Percentiles rank a stretch among this genome's conserved stretches.
These are phyloP conservation scores for Hypoxylon fuscum DNA, from an alignment of 495 filamentous ascomycete species.

Conservation along the genomic window DNA sequence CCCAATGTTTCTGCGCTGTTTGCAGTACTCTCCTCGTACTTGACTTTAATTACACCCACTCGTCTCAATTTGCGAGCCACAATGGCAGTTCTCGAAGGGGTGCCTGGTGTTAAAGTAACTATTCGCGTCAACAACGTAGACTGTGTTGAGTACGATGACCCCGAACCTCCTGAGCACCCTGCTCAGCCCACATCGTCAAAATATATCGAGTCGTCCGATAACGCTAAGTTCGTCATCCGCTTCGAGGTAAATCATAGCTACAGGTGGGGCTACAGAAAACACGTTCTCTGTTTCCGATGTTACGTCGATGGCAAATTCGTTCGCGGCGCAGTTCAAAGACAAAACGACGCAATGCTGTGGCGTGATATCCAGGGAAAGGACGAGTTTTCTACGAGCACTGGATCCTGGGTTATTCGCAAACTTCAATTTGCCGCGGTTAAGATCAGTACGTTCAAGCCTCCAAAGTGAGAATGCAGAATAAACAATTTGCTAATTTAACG, in stretches of 20 bases:
- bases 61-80: too few species aligned
- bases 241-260: slow-evolving; percentile 4
- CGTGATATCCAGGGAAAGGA: background rate
- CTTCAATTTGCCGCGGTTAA: slow-evolving; percentile 22
- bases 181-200: slow-evolving; percentile 17
- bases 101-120: slow-evolving; percentile 38
- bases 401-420: slow-evolving; percentile 3
- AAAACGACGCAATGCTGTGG: background rate
- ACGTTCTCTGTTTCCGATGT: background rate
- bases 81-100: slow-evolving; percentile 44
- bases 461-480: too few species aligned
- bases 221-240: slow-evolving; percentile 38
- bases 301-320: slow-evolving; percentile 10
- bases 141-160: slow-evolving; percentile 41
- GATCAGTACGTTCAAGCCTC: slow-evolving; percentile 26
- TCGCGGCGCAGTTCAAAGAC: background rate
- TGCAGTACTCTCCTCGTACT: too few species aligned
- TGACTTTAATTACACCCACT: too few species aligned
- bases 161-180: slow-evolving; percentile 12
- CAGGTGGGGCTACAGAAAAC: slow-evolving; percentile 18
- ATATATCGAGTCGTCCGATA: slow-evolving; percentile 46
- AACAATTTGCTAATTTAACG: slow-evolving; percentile 2
- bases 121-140: slow-evolving; percentile 26
- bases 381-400: background rate
- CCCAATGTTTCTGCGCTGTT: too few species aligned